These are phyloP conservation scores for Paramyrothecium sp. DNA, from an alignment of 2,329 filamentous ascomycete genomes.

Conservation along the genomic window DNA sequence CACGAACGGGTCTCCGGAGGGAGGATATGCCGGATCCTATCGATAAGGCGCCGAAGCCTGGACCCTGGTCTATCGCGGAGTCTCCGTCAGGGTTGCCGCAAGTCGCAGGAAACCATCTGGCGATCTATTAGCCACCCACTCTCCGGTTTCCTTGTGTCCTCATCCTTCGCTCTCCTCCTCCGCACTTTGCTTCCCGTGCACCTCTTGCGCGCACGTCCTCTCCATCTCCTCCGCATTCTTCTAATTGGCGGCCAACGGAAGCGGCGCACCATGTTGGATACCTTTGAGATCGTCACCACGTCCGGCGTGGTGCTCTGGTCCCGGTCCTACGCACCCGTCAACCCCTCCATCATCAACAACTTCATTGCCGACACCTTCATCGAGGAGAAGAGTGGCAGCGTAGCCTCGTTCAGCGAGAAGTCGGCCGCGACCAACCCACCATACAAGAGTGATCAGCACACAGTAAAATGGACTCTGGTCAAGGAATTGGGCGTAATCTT, in stretches of 20 bases:
- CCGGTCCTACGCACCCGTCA: conserved; percentile 77
- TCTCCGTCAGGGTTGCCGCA: conserved; percentile 20
- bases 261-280: conserved; percentile 73
- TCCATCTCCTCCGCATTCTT: conserved; percentile 5
- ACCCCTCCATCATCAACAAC: conserved; percentile 82
- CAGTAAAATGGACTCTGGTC: conserved; percentile 86
- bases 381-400: conserved; percentile 76
- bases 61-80: conserved; percentile 10
- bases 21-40: conserved; percentile 6
- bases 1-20: conserved; percentile 4
- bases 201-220: conserved; percentile 6
- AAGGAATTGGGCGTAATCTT: conserved; percentile 96
- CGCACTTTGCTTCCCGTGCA: conserved; percentile 3
- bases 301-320: conserved; percentile 98
- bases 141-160: conserved; percentile 15
- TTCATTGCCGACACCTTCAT: conserved; percentile 97
- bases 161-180: conserved; percentile 8
- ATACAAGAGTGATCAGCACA: conserved; percentile 91
- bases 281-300: conserved; percentile 94
- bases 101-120: neutral
- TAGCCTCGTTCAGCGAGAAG: conserved; percentile 56
- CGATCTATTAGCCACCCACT: conserved; percentile 17
- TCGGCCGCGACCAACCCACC: conserved; percentile 65
- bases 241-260: neutral
- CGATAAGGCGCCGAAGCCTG: conserved; percentile 11